Evolutionary conservation across 192 early-diverging fungal species (phyloP).

Genomic region (Umbelopsis isabellina): DNA sequence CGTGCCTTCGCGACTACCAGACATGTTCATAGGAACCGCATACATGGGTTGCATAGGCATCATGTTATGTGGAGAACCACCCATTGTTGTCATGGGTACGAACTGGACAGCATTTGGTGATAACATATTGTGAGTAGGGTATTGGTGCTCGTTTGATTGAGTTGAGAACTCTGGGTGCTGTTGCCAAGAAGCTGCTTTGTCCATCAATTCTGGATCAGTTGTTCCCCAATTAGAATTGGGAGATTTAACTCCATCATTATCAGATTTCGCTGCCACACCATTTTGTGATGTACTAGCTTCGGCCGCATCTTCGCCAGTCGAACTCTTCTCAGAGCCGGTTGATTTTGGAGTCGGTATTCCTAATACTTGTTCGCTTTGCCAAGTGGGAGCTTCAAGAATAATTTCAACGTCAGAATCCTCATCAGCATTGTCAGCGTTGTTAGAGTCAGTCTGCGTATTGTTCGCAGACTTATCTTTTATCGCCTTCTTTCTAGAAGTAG

Average conservation of each 20-base stretch:
- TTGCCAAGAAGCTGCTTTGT: background rate
- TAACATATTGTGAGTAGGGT: constrained; percentile 13
- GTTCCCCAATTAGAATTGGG: background rate
- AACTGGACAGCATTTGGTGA: constrained; percentile 16
- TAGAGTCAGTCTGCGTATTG: background rate
- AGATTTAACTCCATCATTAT: background rate
- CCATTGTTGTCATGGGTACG: constrained; percentile 12
- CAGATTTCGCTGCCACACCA: background rate
- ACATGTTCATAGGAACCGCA: background rate
- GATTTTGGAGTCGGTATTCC: constrained; percentile 31
- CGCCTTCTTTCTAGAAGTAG: no score
- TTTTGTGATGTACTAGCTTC: background rate
- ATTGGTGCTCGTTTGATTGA: constrained; percentile 4
- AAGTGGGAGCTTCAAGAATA: constrained; percentile 26
- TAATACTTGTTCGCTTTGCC: constrained; percentile 18
- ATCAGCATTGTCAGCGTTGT: background rate
- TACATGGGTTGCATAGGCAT: constrained; percentile 17
- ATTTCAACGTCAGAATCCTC: constrained; percentile 41
- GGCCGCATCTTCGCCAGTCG: background rate
- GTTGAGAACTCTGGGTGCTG: background rate
- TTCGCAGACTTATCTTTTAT: background rate
- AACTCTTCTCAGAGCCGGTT: constrained; percentile 4
- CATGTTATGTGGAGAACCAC: background rate
- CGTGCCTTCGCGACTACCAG: background rate
- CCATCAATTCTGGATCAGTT: background rate